phyloP scores from a whole-genome alignment of 768 basidiomycete genomes.

The Leccinum sublutescens region DNA sequence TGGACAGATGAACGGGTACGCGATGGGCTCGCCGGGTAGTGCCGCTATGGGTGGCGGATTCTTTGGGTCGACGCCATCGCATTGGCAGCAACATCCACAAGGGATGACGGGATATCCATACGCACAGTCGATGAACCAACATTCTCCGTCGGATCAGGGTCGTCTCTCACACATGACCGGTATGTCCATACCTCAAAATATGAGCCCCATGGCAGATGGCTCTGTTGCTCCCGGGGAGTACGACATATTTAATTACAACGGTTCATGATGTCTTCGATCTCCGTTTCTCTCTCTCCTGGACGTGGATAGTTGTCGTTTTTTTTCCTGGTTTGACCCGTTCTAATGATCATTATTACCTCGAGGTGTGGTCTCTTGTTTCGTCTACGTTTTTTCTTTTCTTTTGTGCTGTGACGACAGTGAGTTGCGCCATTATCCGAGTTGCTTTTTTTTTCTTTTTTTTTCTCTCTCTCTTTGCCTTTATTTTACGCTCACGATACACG shows the following conservation, averaged over 20 bases:
- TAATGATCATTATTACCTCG: conserved; percentile 28
- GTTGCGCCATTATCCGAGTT: conserved; percentile 3
- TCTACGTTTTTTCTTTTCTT: neutral
- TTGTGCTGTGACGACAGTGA: conserved; percentile 7
- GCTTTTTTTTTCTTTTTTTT: neutral
- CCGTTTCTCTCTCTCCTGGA: conserved; percentile 11
- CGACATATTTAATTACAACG: conserved; percentile 60
- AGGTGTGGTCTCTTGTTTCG: conserved; percentile 23
- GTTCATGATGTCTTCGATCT: conserved; percentile 32
- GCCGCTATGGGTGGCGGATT: conserved; percentile 24
- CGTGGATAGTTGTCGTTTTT: conserved; percentile 17
- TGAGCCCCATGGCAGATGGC: conserved; percentile 42
- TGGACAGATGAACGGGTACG: conserved; percentile 36
- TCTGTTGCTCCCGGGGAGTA: conserved; percentile 43
- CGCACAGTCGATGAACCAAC: conserved; percentile 27
- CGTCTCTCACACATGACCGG: conserved; percentile 48
- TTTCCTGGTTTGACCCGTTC: conserved; percentile 15
- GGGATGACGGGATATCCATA: conserved; percentile 31
- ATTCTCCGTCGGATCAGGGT: conserved; percentile 28
- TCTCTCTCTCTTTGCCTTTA: conserved; percentile 3
- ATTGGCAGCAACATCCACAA: conserved; percentile 30
- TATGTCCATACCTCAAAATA: conserved; percentile 50
- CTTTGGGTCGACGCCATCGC: conserved; percentile 26
- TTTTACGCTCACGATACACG: conserved; percentile 17
- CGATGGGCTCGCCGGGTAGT: conserved; percentile 39